Percentiles rank a stretch among this genome's conserved stretches.
phyloP scores from a whole-genome alignment of 2,329 filamentous ascomycete species.

The Exserohilum rostratum region DNA sequence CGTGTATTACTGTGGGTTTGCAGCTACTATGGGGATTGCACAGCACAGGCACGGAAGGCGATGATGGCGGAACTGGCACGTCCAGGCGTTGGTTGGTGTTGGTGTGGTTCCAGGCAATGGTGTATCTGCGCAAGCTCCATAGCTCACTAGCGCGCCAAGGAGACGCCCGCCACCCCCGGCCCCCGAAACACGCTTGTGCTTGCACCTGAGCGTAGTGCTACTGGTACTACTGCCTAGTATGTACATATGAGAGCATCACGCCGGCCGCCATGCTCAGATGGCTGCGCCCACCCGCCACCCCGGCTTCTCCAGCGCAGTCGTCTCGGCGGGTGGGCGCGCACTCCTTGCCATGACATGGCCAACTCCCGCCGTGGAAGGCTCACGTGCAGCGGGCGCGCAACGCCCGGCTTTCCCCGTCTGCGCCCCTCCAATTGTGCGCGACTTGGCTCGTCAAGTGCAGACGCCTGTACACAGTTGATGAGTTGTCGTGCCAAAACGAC shows the following conservation, averaged over 20 bases:
- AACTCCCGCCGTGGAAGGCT: no score
- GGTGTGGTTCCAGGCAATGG: slow-evolving; percentile 40
- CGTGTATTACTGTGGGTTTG: neutral
- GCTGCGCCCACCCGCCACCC: neutral
- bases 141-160: slow-evolving; percentile 24
- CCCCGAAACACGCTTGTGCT: neutral
- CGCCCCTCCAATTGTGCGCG: slow-evolving; percentile 36
- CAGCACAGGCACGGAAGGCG: neutral
- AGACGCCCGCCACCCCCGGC: no score
- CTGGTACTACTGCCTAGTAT: no score
- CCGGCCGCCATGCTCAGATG: neutral
- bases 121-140: slow-evolving; percentile 38
- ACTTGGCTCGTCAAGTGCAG: slow-evolving; percentile 25
- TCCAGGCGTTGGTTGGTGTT: slow-evolving; percentile 22
- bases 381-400: slow-evolving; percentile 12
- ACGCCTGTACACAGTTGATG: slow-evolving; percentile 44
- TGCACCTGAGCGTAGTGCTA: no score
- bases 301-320: neutral
- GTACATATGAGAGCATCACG: slow-evolving; percentile 1
- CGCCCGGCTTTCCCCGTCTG: slow-evolving; percentile 22
- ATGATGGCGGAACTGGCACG: slow-evolving; percentile 5
- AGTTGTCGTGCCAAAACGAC: slow-evolving; percentile 45
- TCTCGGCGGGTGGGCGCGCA: neutral
- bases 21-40: neutral
- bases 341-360: neutral